A percentile compares a stretch with the other conserved stretches of the same genome.
phyloP scores from a whole-genome alignment of 352 stramenopile genomes.

The Thraustochytrium sp. region DNA sequence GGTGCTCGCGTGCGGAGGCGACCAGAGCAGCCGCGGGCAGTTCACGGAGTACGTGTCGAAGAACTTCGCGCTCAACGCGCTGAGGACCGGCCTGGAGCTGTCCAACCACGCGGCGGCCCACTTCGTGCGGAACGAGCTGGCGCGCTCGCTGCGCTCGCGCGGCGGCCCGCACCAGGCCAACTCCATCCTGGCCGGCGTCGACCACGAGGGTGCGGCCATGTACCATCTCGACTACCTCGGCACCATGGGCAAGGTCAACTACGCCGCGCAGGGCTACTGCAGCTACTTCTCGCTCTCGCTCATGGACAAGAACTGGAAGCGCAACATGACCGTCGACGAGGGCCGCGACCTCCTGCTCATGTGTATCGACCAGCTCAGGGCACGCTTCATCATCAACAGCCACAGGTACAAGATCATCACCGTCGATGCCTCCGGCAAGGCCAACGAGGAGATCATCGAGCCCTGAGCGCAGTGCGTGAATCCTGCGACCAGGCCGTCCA shows the following conservation, averaged over 20 bases:
- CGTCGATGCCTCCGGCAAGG: not conserved
- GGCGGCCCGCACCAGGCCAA: conserved; percentile 43
- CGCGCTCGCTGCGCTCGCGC: conserved; percentile 27
- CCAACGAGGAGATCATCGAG: conserved; percentile 9
- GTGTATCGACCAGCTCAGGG: conserved; percentile 47
- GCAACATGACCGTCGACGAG: conserved; percentile 48
- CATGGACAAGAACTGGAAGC: conserved; percentile 48
- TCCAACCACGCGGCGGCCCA: conserved; percentile 45
- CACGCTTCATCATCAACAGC: conserved; percentile 49
- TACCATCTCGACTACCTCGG: conserved; percentile 50
- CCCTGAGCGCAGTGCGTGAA: not conserved
- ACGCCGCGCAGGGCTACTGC: conserved; percentile 46
- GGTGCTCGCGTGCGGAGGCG: conserved; percentile 43
- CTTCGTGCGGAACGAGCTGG: conserved; percentile 47
- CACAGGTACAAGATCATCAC: conserved; percentile 41
- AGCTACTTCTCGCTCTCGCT: conserved; percentile 45
- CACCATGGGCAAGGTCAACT: conserved; percentile 46
- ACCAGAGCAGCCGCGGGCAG: not conserved
- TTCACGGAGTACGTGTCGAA: conserved; percentile 47
- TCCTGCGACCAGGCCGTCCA: not conserved
- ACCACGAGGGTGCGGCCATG: conserved; percentile 7
- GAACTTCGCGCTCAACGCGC: conserved; percentile 46
- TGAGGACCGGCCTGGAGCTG: conserved; percentile 29
- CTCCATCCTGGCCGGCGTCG: conserved; percentile 45
- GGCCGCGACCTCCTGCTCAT: conserved; percentile 45